phyloP scores from a whole-genome alignment of 805 yeast genomes.

The Ogataea saltuana region DNA sequence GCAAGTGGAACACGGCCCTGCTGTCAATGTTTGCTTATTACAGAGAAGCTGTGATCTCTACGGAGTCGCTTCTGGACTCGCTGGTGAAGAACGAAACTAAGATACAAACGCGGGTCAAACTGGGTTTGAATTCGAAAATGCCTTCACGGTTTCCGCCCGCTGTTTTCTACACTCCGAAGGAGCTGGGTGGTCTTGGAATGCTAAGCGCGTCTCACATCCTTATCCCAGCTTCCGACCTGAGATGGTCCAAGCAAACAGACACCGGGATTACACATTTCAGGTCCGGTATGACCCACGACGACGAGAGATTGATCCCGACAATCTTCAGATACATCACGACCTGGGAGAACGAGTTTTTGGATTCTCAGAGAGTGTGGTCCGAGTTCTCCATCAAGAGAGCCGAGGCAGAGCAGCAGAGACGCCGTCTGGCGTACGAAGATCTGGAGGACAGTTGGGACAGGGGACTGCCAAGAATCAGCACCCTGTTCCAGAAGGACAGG shows the following conservation, averaged over 20 bases:
- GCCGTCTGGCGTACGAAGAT: constrained; percentile 88
- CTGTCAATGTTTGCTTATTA: constrained; percentile 84
- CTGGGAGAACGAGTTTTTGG: constrained; percentile 95
- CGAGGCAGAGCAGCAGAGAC: constrained; percentile 82
- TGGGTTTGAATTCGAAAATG: constrained; percentile 97
- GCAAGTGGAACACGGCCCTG: constrained; percentile 94
- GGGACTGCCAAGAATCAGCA: constrained; percentile 94
- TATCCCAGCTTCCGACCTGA: constrained; percentile 88
- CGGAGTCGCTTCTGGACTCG: constrained; percentile 73
- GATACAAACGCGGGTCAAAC: constrained; percentile 89
- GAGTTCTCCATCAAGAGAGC: constrained; percentile 89
- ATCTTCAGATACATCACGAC: constrained; percentile 88
- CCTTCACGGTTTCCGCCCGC: constrained; percentile 99
- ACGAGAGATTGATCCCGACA: constrained; percentile 84
- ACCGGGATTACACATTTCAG: constrained; percentile 93
- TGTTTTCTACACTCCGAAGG: constrained; percentile 96
- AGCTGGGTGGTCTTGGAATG: constrained; percentile 97
- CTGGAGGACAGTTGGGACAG: constrained; percentile 94
- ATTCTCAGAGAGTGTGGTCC: constrained; percentile 96
- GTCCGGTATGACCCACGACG: constrained; percentile 86
- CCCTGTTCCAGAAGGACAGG: constrained; percentile 91
- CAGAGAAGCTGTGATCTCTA: constrained; percentile 88
- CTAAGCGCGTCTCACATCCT: constrained; percentile 93
- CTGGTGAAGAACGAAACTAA: constrained; percentile 90
- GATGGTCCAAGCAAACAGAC: constrained; percentile 92